Evolutionary conservation across 169 alveolate genomes (phyloP).

Genomic region (Babesia divergens): DNA sequence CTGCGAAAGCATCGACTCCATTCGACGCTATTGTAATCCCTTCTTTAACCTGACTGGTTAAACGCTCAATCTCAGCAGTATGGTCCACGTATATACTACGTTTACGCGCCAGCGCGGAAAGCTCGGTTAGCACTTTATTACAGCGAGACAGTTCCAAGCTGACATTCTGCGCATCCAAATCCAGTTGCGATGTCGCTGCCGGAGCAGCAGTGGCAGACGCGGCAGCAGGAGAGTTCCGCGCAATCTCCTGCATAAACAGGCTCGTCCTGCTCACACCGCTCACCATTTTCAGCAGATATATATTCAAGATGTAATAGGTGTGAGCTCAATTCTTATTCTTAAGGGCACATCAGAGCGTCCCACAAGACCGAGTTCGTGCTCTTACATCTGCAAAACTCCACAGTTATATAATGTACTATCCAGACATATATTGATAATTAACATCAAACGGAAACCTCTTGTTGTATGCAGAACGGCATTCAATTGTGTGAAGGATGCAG

Average conservation of each 20-base stretch:
- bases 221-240: constrained; percentile 21
- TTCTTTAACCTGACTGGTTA: constrained; percentile 54
- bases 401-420: too few relatives aligned
- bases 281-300: too few relatives aligned
- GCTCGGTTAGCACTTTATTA: constrained; percentile 17
- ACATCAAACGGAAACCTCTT: too few relatives aligned
- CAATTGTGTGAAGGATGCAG: too few relatives aligned
- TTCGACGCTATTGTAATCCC: constrained; percentile 29
- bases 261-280: constrained; percentile 46
- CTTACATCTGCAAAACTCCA: too few relatives aligned
- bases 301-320: too few relatives aligned
- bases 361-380: too few relatives aligned
- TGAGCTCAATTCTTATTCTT: too few relatives aligned
- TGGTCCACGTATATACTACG: constrained; percentile 61
- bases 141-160: constrained; percentile 31
- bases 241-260: constrained; percentile 49
- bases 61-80: constrained; percentile 45
- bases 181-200: constrained; percentile 38
- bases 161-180: constrained; percentile 35
- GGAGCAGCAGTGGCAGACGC: not conserved
- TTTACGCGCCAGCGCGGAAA: constrained; percentile 47
- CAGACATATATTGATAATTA: too few relatives aligned
- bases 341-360: too few relatives aligned
- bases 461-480: too few relatives aligned
- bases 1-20: constrained; percentile 38